Percentiles rank a stretch among this genome's conserved stretches.
Conservation (phyloP, 2,329 filamentous ascomycete species). For the Alternaria sp. region DNA sequence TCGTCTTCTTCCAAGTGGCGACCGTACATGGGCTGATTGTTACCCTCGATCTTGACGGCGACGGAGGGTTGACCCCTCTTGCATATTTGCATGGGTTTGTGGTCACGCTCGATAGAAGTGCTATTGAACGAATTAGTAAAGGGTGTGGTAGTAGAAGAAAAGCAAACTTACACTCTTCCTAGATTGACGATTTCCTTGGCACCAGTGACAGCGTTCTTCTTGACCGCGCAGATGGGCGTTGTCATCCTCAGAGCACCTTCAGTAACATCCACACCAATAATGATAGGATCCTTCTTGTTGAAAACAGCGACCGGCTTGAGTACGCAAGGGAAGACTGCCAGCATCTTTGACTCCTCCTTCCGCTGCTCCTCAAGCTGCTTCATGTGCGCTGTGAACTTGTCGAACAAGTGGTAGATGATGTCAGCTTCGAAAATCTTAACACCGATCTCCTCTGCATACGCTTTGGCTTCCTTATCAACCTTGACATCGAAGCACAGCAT, state of each 20-base stretch:
- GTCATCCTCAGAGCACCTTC: conserved; percentile 87
- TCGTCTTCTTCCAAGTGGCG: conserved; percentile 95
- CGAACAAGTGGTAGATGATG: conserved; percentile 99
- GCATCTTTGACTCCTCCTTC: conserved; percentile 95
- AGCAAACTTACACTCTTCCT: conserved; percentile 84
- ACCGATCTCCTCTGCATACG: conserved; percentile 90
- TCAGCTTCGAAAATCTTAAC: conserved; percentile 99
- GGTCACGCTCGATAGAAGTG: conserved; percentile 95
- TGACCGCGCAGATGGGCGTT: conserved; percentile 89
- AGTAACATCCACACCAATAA: conserved; percentile 93
- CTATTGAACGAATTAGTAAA: conserved; percentile 57
- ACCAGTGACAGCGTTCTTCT: conserved; percentile 79
- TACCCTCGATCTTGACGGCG: conserved; percentile 95
- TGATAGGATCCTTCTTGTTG: conserved; percentile 97
- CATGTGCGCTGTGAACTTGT: conserved; percentile 96
- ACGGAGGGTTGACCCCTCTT: conserved; percentile 98
- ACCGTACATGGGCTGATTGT: conserved; percentile 92
- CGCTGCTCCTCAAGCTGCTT: conserved; percentile 84
- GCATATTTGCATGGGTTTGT: conserved; percentile 91
- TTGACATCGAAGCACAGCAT: conserved; percentile 99
- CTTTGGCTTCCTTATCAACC: conserved; percentile 93
- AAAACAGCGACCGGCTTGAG: conserved; percentile 90
- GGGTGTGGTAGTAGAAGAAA: background rate
- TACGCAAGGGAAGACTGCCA: conserved; percentile 97
- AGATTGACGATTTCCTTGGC: conserved; percentile 84